Percentiles rank a stretch among this genome's conserved stretches.
Conservation (phyloP, 2,329 filamentous ascomycete species). For the Aspergillus sp. region DNA sequence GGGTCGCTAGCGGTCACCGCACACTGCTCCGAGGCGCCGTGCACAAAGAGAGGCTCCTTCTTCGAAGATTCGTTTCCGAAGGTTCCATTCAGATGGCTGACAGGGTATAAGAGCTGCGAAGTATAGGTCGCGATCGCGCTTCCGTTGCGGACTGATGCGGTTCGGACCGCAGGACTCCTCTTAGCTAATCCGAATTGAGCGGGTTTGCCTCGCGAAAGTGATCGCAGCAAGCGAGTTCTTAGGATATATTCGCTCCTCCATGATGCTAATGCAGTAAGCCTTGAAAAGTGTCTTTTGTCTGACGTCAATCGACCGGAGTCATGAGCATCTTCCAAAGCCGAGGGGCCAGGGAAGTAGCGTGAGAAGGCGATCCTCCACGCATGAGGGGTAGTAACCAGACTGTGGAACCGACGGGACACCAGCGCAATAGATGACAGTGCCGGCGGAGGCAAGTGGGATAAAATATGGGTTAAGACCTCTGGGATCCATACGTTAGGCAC, state of each 20-base stretch:
- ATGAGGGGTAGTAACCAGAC: constrained; percentile 83
- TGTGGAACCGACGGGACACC: constrained; percentile 84
- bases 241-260: constrained; percentile 97
- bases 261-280: constrained; percentile 79
- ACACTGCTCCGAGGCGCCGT: constrained; percentile 77
- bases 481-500: constrained; percentile 12
- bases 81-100: constrained; percentile 76
- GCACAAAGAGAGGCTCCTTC: constrained; percentile 74
- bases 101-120: constrained; percentile 74
- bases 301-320: constrained; percentile 60
- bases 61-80: constrained; percentile 69
- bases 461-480: constrained; percentile 90
- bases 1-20: constrained; percentile 82
- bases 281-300: constrained; percentile 76
- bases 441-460: constrained; percentile 85
- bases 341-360: constrained; percentile 81
- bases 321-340: constrained; percentile 52
- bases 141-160: constrained; percentile 61
- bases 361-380: constrained; percentile 92
- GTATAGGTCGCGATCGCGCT: constrained; percentile 81
- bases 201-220: constrained; percentile 79
- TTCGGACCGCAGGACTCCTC: constrained; percentile 54
- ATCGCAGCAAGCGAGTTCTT: constrained; percentile 78
- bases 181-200: constrained; percentile 51
- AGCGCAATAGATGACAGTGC: constrained; percentile 80